Conservation (phyloP, 2,329 filamentous ascomycete species). For the Blastomyces silverae region DNA sequence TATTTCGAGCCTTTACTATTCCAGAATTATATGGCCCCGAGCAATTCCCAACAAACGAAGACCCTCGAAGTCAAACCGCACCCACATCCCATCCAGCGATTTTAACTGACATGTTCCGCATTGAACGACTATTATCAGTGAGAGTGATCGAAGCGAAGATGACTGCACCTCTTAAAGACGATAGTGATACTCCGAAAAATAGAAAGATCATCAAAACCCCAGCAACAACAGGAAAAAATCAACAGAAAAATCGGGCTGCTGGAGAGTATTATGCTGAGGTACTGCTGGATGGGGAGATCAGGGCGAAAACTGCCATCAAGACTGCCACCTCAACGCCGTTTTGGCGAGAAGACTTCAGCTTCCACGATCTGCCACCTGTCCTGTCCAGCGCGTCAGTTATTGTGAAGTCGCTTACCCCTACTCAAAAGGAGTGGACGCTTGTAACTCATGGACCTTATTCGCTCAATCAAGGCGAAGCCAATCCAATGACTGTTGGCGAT, state of each 20-base stretch:
- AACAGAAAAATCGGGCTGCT: constrained; percentile 22
- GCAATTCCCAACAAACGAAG: constrained; percentile 36
- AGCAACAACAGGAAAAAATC: constrained; percentile 25
- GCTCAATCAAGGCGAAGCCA: constrained; percentile 36
- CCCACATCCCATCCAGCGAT: constrained; percentile 29
- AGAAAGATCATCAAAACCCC: constrained; percentile 32
- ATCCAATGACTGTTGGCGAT: constrained; percentile 36
- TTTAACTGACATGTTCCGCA: constrained; percentile 57
- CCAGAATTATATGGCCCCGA: constrained; percentile 80
- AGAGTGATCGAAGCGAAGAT: constrained; percentile 58
- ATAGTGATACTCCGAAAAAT: constrained; percentile 30
- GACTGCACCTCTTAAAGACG: constrained; percentile 32
- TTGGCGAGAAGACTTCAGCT: constrained; percentile 46
- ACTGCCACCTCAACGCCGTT: constrained; percentile 42
- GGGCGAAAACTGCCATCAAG: constrained; percentile 45
- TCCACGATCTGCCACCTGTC: constrained; percentile 44
- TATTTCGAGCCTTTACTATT: constrained; percentile 83
- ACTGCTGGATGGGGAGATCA: constrained; percentile 44
- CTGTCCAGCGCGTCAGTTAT: constrained; percentile 43
- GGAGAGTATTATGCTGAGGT: constrained; percentile 46
- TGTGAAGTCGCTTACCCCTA: constrained; percentile 43
- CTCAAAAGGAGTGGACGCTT: constrained; percentile 47
- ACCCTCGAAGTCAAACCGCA: constrained; percentile 33
- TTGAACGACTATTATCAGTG: constrained; percentile 55
- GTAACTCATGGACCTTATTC: constrained; percentile 42